A percentile compares a stretch with the other conserved stretches of the same genome.
Conservation (phyloP, 805 yeast genomes). For the Debaryomyces castellii region DNA sequence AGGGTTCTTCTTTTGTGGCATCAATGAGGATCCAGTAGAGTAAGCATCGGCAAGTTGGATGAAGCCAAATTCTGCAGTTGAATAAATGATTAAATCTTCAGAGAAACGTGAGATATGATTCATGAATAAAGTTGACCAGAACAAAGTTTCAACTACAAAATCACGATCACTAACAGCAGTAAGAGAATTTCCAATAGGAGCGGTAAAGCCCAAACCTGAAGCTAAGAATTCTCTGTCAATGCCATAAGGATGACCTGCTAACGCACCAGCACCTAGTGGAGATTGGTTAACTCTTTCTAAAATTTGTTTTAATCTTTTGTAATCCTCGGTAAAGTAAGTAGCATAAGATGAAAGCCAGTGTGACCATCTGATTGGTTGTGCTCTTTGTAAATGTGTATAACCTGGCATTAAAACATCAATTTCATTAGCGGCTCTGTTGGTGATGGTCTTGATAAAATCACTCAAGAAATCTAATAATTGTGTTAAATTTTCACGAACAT, state of each 20-base stretch:
- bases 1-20: slow-evolving; percentile 99
- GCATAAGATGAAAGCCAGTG: slow-evolving; percentile 96
- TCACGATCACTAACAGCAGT: slow-evolving; percentile 98
- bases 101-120: slow-evolving; percentile 92
- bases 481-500: slow-evolving; percentile 77
- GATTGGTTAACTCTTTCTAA: slow-evolving; percentile 79
- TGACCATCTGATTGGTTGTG: slow-evolving; percentile 99
- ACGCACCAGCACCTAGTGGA: slow-evolving; percentile 96
- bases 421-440: slow-evolving; percentile 78
- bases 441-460: slow-evolving; percentile 63
- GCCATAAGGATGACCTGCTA: slow-evolving; percentile 99
- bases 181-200: slow-evolving; percentile 91
- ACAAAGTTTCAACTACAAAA: slow-evolving; percentile 91
- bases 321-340: slow-evolving; percentile 89
- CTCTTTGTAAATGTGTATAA: slow-evolving; percentile 96
- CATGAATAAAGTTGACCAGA: slow-evolving; percentile 94
- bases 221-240: slow-evolving; percentile 92
- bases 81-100: slow-evolving; percentile 93
- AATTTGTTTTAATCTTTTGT: slow-evolving; percentile 78
- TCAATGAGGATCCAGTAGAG: slow-evolving; percentile 95
- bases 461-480: slow-evolving; percentile 56
- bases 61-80: slow-evolving; percentile 97
- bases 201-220: slow-evolving; percentile 70
- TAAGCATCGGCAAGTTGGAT: slow-evolving; percentile 93
- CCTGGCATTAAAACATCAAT: slow-evolving; percentile 97